phyloP scores from a whole-genome alignment of 2,329 filamentous ascomycete species.

The Trichothecium sympodiale region DNA sequence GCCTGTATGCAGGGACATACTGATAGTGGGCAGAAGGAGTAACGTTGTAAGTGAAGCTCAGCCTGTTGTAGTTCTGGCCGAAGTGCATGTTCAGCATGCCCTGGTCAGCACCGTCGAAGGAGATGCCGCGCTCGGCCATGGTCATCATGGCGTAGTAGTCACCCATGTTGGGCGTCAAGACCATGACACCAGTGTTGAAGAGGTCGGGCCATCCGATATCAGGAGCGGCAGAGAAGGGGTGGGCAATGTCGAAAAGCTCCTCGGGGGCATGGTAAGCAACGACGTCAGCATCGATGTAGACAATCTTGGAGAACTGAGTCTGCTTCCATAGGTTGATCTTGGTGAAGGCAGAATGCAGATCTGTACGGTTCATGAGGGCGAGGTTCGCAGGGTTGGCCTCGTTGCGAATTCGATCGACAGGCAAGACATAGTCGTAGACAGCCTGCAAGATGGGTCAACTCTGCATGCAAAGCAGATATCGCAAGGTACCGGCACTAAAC shows the following conservation, averaged over 20 bases:
- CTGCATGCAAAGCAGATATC: conserved; percentile 1
- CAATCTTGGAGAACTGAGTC: conserved; percentile 79
- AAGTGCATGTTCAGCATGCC: conserved; percentile 94
- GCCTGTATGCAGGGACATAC: conserved; percentile 87
- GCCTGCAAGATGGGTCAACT: conserved; percentile 35
- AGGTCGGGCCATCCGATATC: conserved; percentile 97
- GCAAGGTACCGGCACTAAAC: conserved; percentile 10
- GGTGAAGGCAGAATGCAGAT: conserved; percentile 87
- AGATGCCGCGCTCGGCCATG: conserved; percentile 76
- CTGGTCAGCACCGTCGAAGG: conserved; percentile 95
- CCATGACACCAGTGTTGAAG: conserved; percentile 98
- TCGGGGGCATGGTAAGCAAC: conserved; percentile 86
- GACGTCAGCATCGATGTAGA: conserved; percentile 90
- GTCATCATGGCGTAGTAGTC: conserved; percentile 79
- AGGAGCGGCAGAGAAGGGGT: conserved; percentile 61
- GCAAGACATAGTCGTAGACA: conserved; percentile 81
- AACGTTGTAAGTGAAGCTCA: conserved; percentile 95
- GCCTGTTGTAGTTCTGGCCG: conserved; percentile 66
- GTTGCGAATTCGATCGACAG: conserved; percentile 71
- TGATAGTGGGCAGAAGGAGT: conserved; percentile 96
- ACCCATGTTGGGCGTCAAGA: conserved; percentile 71
- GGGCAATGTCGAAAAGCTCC: conserved; percentile 66
- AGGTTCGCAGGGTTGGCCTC: conserved; percentile 63
- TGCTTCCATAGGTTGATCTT: conserved; percentile 94
- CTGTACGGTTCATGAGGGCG: conserved; percentile 80